phyloP scores from a whole-genome alignment of 768 basidiomycete species.

The Phaeotremella fagi region DNA sequence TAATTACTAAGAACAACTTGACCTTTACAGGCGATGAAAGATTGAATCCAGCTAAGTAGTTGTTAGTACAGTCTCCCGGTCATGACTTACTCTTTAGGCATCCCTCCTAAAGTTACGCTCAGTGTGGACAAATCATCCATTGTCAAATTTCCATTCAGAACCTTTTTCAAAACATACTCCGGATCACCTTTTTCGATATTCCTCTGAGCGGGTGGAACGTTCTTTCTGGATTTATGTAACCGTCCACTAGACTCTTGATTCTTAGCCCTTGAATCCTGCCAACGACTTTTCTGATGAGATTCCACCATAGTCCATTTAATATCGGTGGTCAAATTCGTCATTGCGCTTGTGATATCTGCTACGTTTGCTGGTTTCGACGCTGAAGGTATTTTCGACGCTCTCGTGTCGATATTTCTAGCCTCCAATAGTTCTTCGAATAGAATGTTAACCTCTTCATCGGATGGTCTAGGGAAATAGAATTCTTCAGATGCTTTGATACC shows the following conservation, averaged over 20 bases:
- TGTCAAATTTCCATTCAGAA: slow-evolving; percentile 79
- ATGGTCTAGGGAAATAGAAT: slow-evolving; percentile 73
- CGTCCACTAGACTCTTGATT: slow-evolving; percentile 57
- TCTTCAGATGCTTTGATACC: slow-evolving; percentile 43
- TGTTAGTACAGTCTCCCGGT: neutral
- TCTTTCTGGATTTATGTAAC: slow-evolving; percentile 36
- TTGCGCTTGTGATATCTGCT: slow-evolving; percentile 19
- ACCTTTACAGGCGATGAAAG: slow-evolving; percentile 33
- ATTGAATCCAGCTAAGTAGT: slow-evolving; percentile 25
- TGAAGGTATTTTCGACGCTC: slow-evolving; percentile 9
- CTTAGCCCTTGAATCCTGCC: slow-evolving; percentile 56
- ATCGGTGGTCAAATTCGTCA: slow-evolving; percentile 62
- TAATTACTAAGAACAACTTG: slow-evolving; percentile 38
- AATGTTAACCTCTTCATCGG: slow-evolving; percentile 69
- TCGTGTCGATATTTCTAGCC: slow-evolving; percentile 58
- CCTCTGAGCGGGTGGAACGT: slow-evolving; percentile 49
- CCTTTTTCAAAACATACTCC: slow-evolving; percentile 88
- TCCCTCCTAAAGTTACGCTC: slow-evolving; percentile 67
- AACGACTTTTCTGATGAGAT: slow-evolving; percentile 72
- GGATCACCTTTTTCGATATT: slow-evolving; percentile 69
- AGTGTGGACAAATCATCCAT: slow-evolving; percentile 72
- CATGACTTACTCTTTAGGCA: slow-evolving; percentile 64
- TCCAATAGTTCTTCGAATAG: slow-evolving; percentile 74
- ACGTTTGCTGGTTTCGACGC: slow-evolving; percentile 25
- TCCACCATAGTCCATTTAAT: slow-evolving; percentile 91